Evolutionary conservation across 176 grass and related monocot species (phyloP).

Genomic region (Canna indica): DNA sequence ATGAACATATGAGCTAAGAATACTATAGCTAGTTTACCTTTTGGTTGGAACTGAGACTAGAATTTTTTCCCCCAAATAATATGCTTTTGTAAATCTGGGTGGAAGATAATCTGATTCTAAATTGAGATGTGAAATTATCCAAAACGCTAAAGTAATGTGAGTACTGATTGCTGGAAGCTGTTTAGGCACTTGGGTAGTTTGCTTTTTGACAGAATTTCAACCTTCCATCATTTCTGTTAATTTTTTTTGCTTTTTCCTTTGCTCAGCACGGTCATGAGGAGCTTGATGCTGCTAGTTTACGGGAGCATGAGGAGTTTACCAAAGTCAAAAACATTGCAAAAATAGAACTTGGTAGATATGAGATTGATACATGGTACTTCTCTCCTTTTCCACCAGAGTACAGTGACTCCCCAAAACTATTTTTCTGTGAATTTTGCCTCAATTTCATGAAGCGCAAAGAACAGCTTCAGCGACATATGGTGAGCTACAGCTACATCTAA

Average conservation of each 20-base stretch:
- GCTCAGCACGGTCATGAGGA: slow-evolving; percentile 85
- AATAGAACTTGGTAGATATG: slow-evolving; percentile 95
- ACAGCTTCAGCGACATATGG: slow-evolving; percentile 99
- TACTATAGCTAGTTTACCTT: too few species aligned
- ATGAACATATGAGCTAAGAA: too few species aligned
- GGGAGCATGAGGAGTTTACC: slow-evolving; percentile 95
- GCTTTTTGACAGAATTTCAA: background rate
- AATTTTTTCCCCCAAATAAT: too few species aligned
- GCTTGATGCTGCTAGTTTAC: slow-evolving; percentile 88
- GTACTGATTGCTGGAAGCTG: background rate
- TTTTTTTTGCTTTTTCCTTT: background rate
- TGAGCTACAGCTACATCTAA: slow-evolving; percentile 37
- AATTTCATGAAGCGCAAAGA: slow-evolving; percentile 99
- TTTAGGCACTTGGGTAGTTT: background rate
- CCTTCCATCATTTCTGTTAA: background rate
- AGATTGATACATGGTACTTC: slow-evolving; percentile 99
- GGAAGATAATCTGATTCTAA: background rate
- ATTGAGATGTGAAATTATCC: background rate
- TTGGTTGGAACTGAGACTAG: too few species aligned
- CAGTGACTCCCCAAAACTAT: slow-evolving; percentile 84
- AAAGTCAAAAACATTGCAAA: slow-evolving; percentile 99
- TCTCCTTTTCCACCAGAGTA: slow-evolving; percentile 97
- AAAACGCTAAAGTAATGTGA: background rate
- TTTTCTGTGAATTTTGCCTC: slow-evolving; percentile 98
- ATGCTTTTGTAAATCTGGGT: background rate